Evolutionary conservation across 2,329 filamentous ascomycete species (phyloP).

Genomic region (Lasiodiplodia theobromae): DNA sequence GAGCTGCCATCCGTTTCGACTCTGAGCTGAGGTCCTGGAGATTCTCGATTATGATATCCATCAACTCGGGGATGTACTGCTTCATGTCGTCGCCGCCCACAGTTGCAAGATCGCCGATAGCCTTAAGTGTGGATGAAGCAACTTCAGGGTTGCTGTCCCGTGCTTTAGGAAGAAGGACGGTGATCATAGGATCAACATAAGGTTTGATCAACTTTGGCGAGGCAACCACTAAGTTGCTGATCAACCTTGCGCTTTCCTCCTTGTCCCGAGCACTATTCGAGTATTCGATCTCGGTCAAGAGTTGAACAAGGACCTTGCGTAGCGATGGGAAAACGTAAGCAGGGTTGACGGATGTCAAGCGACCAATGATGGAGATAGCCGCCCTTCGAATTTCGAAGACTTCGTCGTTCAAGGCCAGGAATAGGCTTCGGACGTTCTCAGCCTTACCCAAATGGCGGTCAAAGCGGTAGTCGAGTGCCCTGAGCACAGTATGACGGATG

Average conservation of each 20-base stretch:
- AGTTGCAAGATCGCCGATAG: slow-evolving; percentile 90
- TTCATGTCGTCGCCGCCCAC: slow-evolving; percentile 95
- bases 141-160: slow-evolving; percentile 85
- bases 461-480: slow-evolving; percentile 90
- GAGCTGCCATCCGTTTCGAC: slow-evolving; percentile 86
- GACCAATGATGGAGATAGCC: slow-evolving; percentile 94
- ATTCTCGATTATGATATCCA: slow-evolving; percentile 93
- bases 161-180: slow-evolving; percentile 91
- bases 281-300: slow-evolving; percentile 95
- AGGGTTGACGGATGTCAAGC: slow-evolving; percentile 87
- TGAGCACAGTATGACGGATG: slow-evolving; percentile 87
- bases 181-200: slow-evolving; percentile 96
- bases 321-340: slow-evolving; percentile 97
- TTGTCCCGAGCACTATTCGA: slow-evolving; percentile 94
- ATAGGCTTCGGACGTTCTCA: slow-evolving; percentile 94
- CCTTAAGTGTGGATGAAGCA: slow-evolving; percentile 91
- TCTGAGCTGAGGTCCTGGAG: slow-evolving; percentile 93
- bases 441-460: slow-evolving; percentile 96
- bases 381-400: slow-evolving; percentile 92
- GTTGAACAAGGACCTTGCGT: slow-evolving; percentile 92
- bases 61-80: slow-evolving; percentile 86
- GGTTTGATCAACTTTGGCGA: slow-evolving; percentile 93
- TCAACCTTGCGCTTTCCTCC: slow-evolving; percentile 91
- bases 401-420: slow-evolving; percentile 95
- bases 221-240: slow-evolving; percentile 91